A percentile compares a stretch with the other conserved stretches of the same genome.
phyloP scores from a whole-genome alignment of 2,329 filamentous ascomycete species.

The Trichoderma arundinaceum region DNA sequence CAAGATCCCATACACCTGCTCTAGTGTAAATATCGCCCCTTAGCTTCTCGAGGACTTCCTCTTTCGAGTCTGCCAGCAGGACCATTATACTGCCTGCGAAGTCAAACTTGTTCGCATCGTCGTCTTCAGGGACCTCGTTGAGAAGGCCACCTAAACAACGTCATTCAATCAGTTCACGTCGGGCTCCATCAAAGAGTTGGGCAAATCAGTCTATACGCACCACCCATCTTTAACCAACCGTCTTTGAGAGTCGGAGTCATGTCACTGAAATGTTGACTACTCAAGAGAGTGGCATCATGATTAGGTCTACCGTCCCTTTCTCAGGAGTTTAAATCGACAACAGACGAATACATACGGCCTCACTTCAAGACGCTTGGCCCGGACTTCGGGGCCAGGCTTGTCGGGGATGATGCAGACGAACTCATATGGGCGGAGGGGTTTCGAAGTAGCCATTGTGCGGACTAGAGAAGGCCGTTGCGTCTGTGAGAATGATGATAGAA shows the following conservation, averaged over 20 bases:
- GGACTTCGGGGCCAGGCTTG: slow-evolving; percentile 63
- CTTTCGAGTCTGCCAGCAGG: slow-evolving; percentile 67
- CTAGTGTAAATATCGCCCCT: slow-evolving; percentile 74
- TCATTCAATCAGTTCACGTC: not conserved
- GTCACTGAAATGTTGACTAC: slow-evolving; percentile 58
- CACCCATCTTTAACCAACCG: slow-evolving; percentile 68
- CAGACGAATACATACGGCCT: slow-evolving; percentile 54
- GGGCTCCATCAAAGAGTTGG: not conserved
- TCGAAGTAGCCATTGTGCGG: slow-evolving; percentile 43
- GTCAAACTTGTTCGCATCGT: slow-evolving; percentile 62
- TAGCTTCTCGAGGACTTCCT: slow-evolving; percentile 71
- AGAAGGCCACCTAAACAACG: slow-evolving; percentile 66
- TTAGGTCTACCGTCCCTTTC: not conserved
- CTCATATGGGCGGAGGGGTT: slow-evolving; percentile 54
- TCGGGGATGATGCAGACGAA: slow-evolving; percentile 75
- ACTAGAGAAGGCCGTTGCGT: slow-evolving; percentile 12
- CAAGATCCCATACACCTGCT: slow-evolving; percentile 79
- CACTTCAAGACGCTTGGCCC: slow-evolving; percentile 66
- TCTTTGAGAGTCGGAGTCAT: slow-evolving; percentile 58
- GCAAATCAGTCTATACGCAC: slow-evolving; percentile 49
- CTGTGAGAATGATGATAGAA: slow-evolving; percentile 28
- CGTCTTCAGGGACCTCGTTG: slow-evolving; percentile 67
- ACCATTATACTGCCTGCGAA: slow-evolving; percentile 79
- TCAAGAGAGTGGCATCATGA: not conserved
- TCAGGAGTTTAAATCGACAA: too few relatives aligned